These are phyloP conservation scores for Colletotrichum coccodes DNA, from an alignment of 2,329 filamentous ascomycete genomes.

Conservation along the genomic window DNA sequence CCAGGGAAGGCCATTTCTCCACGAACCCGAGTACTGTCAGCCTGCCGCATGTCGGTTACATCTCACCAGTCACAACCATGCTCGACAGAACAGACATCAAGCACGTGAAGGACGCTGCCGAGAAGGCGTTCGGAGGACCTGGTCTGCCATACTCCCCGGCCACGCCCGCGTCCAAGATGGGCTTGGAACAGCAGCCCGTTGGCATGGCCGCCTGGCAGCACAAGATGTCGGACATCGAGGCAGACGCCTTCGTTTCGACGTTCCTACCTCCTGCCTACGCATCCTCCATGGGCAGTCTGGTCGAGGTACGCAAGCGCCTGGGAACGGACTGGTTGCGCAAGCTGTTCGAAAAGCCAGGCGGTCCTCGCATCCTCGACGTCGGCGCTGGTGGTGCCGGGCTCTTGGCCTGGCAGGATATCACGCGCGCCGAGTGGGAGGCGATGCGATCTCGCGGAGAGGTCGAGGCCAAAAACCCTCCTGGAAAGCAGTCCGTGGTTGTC, in stretches of 20 bases:
- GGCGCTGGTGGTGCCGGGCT: slow-evolving; percentile 79
- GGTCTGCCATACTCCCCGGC: slow-evolving; percentile 81
- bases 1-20: slow-evolving; percentile 77
- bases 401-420: slow-evolving; percentile 80
- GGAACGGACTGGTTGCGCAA: slow-evolving; percentile 77
- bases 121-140: slow-evolving; percentile 79
- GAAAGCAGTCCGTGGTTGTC: slow-evolving; percentile 83
- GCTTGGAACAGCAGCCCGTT: slow-evolving; percentile 71
- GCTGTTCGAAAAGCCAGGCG: slow-evolving; percentile 61
- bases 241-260: slow-evolving; percentile 76
- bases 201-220: slow-evolving; percentile 71
- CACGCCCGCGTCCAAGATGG: slow-evolving; percentile 69
- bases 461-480: slow-evolving; percentile 59
- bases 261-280: slow-evolving; percentile 79
- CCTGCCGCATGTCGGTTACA: slow-evolving; percentile 77
- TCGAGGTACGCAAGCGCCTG: slow-evolving; percentile 79
- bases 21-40: slow-evolving; percentile 79
- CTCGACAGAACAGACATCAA: slow-evolving; percentile 75
- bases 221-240: slow-evolving; percentile 79
- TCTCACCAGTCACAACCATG: slow-evolving; percentile 75
- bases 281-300: slow-evolving; percentile 72
- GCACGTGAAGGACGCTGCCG: slow-evolving; percentile 79
- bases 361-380: slow-evolving; percentile 76
- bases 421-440: slow-evolving; percentile 83
- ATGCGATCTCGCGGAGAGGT: slow-evolving; percentile 62